Evolutionary conservation across 768 basidiomycete genomes (phyloP), one percentile per base, ranked within the genome.

Genomic region (Pulveroboletus sp.): DNA sequence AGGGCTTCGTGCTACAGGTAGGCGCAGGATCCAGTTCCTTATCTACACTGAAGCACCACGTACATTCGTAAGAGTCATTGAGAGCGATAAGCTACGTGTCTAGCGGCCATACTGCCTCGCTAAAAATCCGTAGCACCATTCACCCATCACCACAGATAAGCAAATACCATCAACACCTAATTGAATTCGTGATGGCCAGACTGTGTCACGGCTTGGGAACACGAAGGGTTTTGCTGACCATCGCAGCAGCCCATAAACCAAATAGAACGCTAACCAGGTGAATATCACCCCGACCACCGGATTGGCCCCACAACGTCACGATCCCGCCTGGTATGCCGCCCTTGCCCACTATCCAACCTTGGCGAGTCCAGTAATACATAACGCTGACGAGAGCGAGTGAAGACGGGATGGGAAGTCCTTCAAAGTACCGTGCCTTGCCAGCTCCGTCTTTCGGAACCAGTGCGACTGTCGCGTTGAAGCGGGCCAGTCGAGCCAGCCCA

Each of bases 401-500:
- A 0, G 90, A 90, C 2, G 97, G 97, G 52, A 99, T 98, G 21
- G 97, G 97, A 19, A 99, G 80, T 6, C 97, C 97, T 70, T 98
- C 97, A 65, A 98, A 99, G 74, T 94, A 98, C 61, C 85, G 85
- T 14, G 89, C 77, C 67, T 97, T 98, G 49, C 97, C 95, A 25
- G 76, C 77, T 7, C 67, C 70, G 63, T 94, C 89, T 68, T 94
- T 94, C 2, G 95, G 95, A 21, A 97, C 78, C 36, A 92, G 74
- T 4, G 97, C 97, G 49, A 97, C 95, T 0, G 97, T 99, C 9
- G 95, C 97, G 68, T 99, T 99, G 79, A 97, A 99, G 35, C 97
- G 85, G 10, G 97, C 97, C 29, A 99, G 85, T 42, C 97, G 87
- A 17, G 97, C 97, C 44, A 99, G 82, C 31, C 97, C 97, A 71